phyloP scores from a whole-genome alignment of 257 asterid species.

The Solanum chmielewskii region DNA sequence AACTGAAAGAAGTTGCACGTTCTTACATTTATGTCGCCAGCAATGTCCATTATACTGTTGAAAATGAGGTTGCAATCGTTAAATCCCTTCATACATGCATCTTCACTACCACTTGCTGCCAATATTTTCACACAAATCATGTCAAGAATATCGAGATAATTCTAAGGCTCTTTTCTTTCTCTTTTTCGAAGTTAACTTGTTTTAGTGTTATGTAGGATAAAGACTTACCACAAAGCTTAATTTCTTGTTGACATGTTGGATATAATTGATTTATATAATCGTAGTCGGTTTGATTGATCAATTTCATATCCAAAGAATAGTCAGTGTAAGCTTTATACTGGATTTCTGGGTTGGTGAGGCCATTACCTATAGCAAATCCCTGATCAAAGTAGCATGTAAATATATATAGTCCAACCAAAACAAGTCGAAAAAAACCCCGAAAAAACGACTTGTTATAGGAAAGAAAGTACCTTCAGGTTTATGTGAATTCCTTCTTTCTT shows the following conservation, averaged over 20 bases:
- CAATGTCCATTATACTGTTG: not conserved
- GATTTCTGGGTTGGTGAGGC: conserved; percentile 36
- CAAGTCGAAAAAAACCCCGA: not conserved
- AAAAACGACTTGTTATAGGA: not conserved
- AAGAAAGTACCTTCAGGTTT: conserved; percentile 11
- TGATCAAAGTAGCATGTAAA: not conserved
- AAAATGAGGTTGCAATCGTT: conserved; percentile 16
- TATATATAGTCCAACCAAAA: not conserved
- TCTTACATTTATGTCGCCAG: conserved; percentile 25
- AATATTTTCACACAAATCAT: not conserved
- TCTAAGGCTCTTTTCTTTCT: not conserved
- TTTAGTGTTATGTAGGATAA: not conserved
- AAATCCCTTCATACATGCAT: conserved; percentile 11
- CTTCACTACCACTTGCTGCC: conserved; percentile 11
- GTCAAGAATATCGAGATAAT: not conserved
- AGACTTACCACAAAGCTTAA: conserved; percentile 20
- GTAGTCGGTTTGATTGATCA: conserved; percentile 15
- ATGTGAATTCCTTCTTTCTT: conserved; percentile 11
- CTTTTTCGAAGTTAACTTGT: not conserved
- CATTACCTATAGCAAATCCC: conserved; percentile 42
- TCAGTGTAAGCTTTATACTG: conserved; percentile 32
- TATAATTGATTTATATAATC: not conserved
- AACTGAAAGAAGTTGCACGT: not conserved
- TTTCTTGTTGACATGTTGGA: conserved; percentile 10
- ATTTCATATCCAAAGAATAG: conserved; percentile 26